Evolutionary conservation across 176 grass and related monocot species (phyloP).

Genomic region (Panicum miliaceum): DNA sequence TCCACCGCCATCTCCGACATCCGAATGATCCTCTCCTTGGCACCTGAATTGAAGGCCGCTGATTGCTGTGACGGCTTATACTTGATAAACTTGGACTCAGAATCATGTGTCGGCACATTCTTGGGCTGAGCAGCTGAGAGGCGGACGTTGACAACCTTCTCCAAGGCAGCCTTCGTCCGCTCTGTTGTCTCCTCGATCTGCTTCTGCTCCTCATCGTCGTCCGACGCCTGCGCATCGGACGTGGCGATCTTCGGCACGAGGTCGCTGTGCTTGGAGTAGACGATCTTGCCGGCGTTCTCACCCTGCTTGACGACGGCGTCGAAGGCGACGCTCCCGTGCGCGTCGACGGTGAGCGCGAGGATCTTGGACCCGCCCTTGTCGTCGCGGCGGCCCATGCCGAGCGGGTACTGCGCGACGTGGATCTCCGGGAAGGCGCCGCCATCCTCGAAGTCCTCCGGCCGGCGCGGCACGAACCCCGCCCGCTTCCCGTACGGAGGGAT

Average conservation of each 20-base stretch:
- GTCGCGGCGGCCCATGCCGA: slow-evolving; percentile 90
- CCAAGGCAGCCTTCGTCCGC: slow-evolving; percentile 67
- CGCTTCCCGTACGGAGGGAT: slow-evolving; percentile 81
- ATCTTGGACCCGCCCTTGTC: slow-evolving; percentile 87
- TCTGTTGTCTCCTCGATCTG: slow-evolving; percentile 79
- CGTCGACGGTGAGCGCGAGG: slow-evolving; percentile 88
- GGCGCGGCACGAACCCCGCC: slow-evolving; percentile 73
- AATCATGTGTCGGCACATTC: slow-evolving; percentile 81
- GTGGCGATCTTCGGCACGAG: slow-evolving; percentile 74
- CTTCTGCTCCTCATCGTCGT: slow-evolving; percentile 76
- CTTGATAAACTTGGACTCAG: slow-evolving; percentile 94
- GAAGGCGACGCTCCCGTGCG: slow-evolving; percentile 80
- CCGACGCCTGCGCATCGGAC: slow-evolving; percentile 45
- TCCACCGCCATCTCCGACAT: slow-evolving; percentile 81
- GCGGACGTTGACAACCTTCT: slow-evolving; percentile 92
- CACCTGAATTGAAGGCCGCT: slow-evolving; percentile 91
- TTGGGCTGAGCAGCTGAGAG: slow-evolving; percentile 90
- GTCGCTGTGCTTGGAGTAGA: slow-evolving; percentile 94
- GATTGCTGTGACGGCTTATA: slow-evolving; percentile 98
- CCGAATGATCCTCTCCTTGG: slow-evolving; percentile 93
- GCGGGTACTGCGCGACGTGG: slow-evolving; percentile 86
- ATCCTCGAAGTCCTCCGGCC: slow-evolving; percentile 78
- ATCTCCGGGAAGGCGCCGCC: slow-evolving; percentile 97
- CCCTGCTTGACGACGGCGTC: slow-evolving; percentile 97
- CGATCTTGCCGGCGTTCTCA: slow-evolving; percentile 88